These are phyloP conservation scores for Phytopythium cucurbitacearum DNA, from an alignment of 352 stramenopile species.

Conservation along the genomic window DNA sequence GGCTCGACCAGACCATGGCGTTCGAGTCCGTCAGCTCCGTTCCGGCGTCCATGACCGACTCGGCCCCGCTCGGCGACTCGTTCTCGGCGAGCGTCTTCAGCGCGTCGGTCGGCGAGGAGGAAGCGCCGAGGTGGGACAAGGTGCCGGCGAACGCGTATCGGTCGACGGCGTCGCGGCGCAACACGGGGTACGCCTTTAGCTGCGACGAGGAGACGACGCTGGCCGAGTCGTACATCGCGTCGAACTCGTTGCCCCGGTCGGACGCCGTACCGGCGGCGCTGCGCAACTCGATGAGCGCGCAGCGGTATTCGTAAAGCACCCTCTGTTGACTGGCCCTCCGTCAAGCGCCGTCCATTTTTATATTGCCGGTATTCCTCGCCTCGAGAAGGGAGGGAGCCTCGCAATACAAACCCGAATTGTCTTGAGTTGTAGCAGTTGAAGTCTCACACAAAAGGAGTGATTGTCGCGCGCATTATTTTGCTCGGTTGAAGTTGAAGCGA, in stretches of 20 bases:
- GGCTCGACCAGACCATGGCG: conserved; percentile 5
- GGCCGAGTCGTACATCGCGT: conserved; percentile 81
- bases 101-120: conserved; percentile 40
- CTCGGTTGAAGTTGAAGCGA: conserved; percentile 2
- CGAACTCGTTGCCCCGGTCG: conserved; percentile 64
- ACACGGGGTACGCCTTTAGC: conserved; percentile 79
- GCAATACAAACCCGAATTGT: neutral
- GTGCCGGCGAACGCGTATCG: conserved; percentile 32
- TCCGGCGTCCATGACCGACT: conserved; percentile 18
- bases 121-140: conserved; percentile 30
- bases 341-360: neutral
- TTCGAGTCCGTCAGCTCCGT: conserved; percentile 7
- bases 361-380: neutral
- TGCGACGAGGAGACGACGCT: conserved; percentile 82
- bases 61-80: conserved; percentile 29
- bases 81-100: conserved; percentile 68
- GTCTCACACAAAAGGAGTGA: neutral
- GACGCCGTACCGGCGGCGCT: conserved; percentile 59
- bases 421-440: neutral
- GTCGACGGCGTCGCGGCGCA: conserved; percentile 30
- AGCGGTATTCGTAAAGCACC: conserved; percentile 1
- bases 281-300: conserved; percentile 40
- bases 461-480: neutral
- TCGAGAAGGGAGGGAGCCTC: neutral
- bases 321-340: too few species aligned